A percentile compares a stretch with the other conserved stretches of the same genome.
Evolutionary conservation across 2,329 filamentous ascomycete genomes (phyloP).

Genomic region (Botryotinia globosa): DNA sequence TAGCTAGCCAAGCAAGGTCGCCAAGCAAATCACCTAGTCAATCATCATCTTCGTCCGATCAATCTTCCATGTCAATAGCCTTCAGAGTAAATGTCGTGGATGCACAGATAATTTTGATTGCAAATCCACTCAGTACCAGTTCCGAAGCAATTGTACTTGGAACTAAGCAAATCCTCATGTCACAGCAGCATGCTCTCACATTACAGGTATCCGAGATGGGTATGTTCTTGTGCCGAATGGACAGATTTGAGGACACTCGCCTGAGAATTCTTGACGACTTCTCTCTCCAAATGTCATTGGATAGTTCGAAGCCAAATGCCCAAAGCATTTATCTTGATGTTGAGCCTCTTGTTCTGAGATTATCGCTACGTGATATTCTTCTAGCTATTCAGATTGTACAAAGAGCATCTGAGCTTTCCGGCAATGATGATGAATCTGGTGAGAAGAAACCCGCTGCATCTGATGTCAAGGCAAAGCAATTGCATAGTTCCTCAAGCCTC

Average conservation of each 20-base stretch:
- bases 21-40: conserved; percentile 31
- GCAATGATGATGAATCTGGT: conserved; percentile 53
- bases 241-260: conserved; percentile 86
- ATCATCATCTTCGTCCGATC: conserved; percentile 33
- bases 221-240: conserved; percentile 99
- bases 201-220: conserved; percentile 91
- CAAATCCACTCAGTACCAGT: conserved; percentile 83
- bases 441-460: conserved; percentile 41
- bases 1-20: conserved; percentile 25
- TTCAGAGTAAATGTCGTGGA: conserved; percentile 94
- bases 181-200: conserved; percentile 89
- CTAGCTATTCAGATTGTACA: conserved; percentile 89
- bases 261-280: conserved; percentile 96
- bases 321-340: conserved; percentile 84
- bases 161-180: conserved; percentile 88
- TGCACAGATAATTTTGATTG: conserved; percentile 93
- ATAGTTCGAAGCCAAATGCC: conserved; percentile 59
- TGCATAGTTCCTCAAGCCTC: conserved; percentile 42
- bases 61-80: conserved; percentile 67
- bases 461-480: conserved; percentile 55
- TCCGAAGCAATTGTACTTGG: conserved; percentile 95
- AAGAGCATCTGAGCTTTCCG: conserved; percentile 84
- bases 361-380: conserved; percentile 92
- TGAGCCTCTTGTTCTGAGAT: conserved; percentile 83
- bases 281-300: conserved; percentile 84